These are phyloP conservation scores for Chionographis japonica DNA, from an alignment of 106 monocot species.

Conservation along the genomic window DNA sequence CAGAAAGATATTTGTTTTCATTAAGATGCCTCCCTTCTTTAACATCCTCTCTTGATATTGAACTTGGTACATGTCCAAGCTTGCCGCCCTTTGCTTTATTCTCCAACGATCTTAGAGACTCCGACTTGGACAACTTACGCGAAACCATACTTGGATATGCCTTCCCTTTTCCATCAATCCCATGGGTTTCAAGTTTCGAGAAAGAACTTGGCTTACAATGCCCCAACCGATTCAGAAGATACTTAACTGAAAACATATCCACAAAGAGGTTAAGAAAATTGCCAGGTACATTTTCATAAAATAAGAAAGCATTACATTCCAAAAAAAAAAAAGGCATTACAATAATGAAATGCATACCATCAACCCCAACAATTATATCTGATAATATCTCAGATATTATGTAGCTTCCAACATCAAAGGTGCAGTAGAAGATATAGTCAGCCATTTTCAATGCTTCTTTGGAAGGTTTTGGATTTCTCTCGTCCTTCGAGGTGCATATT, in stretches of 20 bases:
- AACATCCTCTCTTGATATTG: too few species aligned
- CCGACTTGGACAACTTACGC: neutral
- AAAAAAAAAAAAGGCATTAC: neutral
- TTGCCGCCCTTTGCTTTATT: neutral
- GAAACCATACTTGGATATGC: neutral
- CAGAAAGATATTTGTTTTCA: constrained; percentile 1
- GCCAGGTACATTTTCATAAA: neutral
- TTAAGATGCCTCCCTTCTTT: neutral
- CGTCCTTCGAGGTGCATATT: constrained; percentile 41
- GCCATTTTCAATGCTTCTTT: constrained; percentile 28
- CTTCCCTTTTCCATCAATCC: neutral
- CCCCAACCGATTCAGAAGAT: constrained; percentile 25
- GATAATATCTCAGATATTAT: constrained; percentile 31
- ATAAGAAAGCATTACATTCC: too few species aligned
- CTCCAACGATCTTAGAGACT: neutral
- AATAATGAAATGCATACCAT: constrained; percentile 24
- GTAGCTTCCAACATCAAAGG: constrained; percentile 46
- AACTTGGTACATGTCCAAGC: too few species aligned
- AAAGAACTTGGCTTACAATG: constrained; percentile 4
- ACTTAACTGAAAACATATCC: constrained; percentile 17
- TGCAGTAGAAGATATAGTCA: constrained; percentile 35
- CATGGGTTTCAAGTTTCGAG: constrained; percentile 7
- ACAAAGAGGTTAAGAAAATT: neutral
- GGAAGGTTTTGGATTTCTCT: constrained; percentile 45
- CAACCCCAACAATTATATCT: constrained; percentile 41